Evolutionary conservation across 2,329 filamentous ascomycete species (phyloP), one percentile per base, ranked within the genome.

Genomic region (Cercospora brassicicola): DNA sequence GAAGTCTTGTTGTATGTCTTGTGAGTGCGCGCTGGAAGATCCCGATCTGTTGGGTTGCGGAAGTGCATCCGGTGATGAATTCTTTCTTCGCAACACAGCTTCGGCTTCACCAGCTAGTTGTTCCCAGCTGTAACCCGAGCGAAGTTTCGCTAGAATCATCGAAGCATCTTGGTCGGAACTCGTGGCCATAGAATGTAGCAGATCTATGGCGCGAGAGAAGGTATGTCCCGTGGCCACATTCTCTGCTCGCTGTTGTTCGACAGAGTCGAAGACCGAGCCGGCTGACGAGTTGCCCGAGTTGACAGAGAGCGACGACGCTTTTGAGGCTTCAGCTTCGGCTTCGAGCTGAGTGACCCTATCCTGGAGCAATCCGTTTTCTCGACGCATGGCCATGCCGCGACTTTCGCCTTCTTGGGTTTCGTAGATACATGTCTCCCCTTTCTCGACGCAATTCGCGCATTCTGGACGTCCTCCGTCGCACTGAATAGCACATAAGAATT

Each of bases 61-160:
- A n/a, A 7, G 3, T n/a, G 5, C 23, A 8, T 30, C 23, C 13
- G 23, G 26, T 28, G 48, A n/a, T 26, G 18, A 11, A 18, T 20
- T n/a, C 13, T 55, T 13, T 8, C 13, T 23, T 39, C 20, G 28
- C 18, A 23, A n/a, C 2, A 28, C 26, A 10, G 20, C 30, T 18
- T 64, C 48, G 28, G 51, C 36, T 11, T 64, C 62, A 26, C 33
- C 15, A 15, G 51, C 62, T 15, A 64, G 8, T 18, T 39, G 45
- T 30, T 64, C 62, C 62, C 62, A 64, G 23, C 62, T 64, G 20
- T 64, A 55, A 1, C 62, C 62, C 7, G 51, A 56, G 4, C 62
- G 62, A 11, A 64, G 51, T 18, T 64, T 64, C 3, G 62, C 62
- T 9, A 64, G 62, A 4, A 57, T 11, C 62, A 64, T 64, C 8